phyloP scores from a whole-genome alignment of 2,329 filamentous ascomycete species.

The Eutypa lata region DNA sequence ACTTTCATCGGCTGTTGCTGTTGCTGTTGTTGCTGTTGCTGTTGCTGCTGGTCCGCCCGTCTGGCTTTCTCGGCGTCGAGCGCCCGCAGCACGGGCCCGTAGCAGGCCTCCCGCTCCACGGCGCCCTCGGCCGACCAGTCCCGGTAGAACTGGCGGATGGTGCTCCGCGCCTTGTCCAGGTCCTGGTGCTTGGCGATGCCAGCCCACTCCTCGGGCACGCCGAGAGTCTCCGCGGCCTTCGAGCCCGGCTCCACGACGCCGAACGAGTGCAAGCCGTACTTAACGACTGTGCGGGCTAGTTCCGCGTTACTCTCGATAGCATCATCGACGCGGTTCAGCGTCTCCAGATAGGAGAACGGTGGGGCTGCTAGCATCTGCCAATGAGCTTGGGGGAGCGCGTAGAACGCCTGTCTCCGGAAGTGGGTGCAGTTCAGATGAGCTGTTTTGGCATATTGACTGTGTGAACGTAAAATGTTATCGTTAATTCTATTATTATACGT shows the following conservation, averaged over 20 bases:
- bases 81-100: conserved; percentile 67
- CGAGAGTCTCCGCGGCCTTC: conserved; percentile 32
- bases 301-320: conserved; percentile 87
- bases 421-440: conserved; percentile 92
- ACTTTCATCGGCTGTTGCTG: conserved; percentile 52
- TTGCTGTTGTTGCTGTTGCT: background rate
- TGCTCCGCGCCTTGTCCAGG: conserved; percentile 88
- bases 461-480: too few relatives aligned
- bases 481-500: conserved; percentile 4
- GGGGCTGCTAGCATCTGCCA: conserved; percentile 78
- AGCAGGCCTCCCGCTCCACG: conserved; percentile 72
- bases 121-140: conserved; percentile 85
- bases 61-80: conserved; percentile 49
- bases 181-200: conserved; percentile 70
- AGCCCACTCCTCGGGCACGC: conserved; percentile 62
- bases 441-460: conserved; percentile 77
- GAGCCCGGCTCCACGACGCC: conserved; percentile 37
- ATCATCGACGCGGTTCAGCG: conserved; percentile 74
- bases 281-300: conserved; percentile 74
- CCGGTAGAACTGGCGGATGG: conserved; percentile 87
- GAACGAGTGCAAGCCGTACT: conserved; percentile 66
- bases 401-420: conserved; percentile 86
- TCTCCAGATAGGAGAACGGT: conserved; percentile 80
- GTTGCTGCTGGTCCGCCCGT: conserved; percentile 27
- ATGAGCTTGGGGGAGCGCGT: conserved; percentile 79